Percentiles rank a stretch among this genome's conserved stretches.
Conservation (phyloP, 352 stramenopile species). For the Phytophthora sojae region DNA sequence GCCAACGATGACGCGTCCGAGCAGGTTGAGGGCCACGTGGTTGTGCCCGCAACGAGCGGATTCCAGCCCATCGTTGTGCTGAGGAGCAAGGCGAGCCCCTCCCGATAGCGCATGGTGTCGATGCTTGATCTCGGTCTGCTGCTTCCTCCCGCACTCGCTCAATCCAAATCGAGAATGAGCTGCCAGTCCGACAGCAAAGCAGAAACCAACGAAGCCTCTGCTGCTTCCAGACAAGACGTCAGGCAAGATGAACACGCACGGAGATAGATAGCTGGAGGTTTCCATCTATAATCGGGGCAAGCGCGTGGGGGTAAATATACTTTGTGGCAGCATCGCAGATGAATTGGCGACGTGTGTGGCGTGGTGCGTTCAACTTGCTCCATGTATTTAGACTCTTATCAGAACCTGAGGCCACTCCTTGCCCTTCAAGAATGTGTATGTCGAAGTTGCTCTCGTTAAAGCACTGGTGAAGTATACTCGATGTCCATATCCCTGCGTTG, state of each 20-base stretch:
- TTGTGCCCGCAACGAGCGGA: slow-evolving; percentile 11
- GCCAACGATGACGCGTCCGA: slow-evolving; percentile 52
- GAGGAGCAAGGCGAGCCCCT: slow-evolving; percentile 31
- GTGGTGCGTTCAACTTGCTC: neutral
- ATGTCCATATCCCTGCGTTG: no score
- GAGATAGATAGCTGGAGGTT: slow-evolving; percentile 32
- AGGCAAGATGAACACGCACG: slow-evolving; percentile 15
- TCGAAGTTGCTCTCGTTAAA: neutral
- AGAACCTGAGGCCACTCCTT: neutral
- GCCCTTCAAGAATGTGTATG: neutral
- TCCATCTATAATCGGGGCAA: slow-evolving; percentile 18
- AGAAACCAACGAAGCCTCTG: slow-evolving; percentile 7
- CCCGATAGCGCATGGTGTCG: slow-evolving; percentile 30
- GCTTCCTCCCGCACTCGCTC: slow-evolving; percentile 21
- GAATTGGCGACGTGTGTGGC: neutral
- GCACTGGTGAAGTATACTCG: no score
- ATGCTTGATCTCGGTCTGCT: slow-evolving; percentile 18
- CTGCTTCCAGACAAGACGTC: slow-evolving; percentile 8
- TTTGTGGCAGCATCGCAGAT: slow-evolving; percentile 21
- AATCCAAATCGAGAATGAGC: slow-evolving; percentile 39
- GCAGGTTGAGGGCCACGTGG: slow-evolving; percentile 48
- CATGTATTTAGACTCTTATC: slow-evolving; percentile 8
- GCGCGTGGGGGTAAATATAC: slow-evolving; percentile 24
- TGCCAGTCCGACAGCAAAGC: neutral
- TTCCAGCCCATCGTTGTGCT: slow-evolving; percentile 27